A percentile compares a stretch with the other conserved stretches of the same genome.
These are phyloP conservation scores for Talaromyces sp. DNA, from an alignment of 2,329 filamentous ascomycete species.

Conservation along the genomic window DNA sequence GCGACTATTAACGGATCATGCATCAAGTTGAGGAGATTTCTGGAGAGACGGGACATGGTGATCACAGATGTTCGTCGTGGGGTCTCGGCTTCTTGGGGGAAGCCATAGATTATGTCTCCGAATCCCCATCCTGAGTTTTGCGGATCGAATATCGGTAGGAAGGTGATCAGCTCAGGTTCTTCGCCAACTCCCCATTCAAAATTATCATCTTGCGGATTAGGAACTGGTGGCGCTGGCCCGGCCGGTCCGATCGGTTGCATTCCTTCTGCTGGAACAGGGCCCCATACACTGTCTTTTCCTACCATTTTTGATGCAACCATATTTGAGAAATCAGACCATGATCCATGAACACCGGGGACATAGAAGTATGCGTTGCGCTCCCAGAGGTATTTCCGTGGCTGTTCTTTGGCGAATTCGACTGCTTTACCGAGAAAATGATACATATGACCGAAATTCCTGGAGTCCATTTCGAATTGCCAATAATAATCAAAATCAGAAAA, in stretches of 20 bases:
- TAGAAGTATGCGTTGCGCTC: slow-evolving; percentile 74
- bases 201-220: slow-evolving; percentile 56
- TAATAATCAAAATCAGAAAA: slow-evolving; percentile 63
- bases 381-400: slow-evolving; percentile 70
- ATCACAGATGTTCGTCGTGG: slow-evolving; percentile 70
- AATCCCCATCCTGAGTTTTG: slow-evolving; percentile 65
- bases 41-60: slow-evolving; percentile 58
- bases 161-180: slow-evolving; percentile 86
- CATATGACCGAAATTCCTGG: slow-evolving; percentile 56
- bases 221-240: slow-evolving; percentile 59
- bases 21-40: slow-evolving; percentile 68
- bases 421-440: slow-evolving; percentile 54
- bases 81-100: slow-evolving; percentile 43
- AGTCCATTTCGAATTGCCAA: slow-evolving; percentile 69
- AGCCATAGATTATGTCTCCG: slow-evolving; percentile 51
- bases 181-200: slow-evolving; percentile 78
- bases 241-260: slow-evolving; percentile 59
- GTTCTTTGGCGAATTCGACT: slow-evolving; percentile 60
- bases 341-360: slow-evolving; percentile 52
- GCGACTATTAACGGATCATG: slow-evolving; percentile 61
- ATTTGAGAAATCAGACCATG: slow-evolving; percentile 56
- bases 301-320: slow-evolving; percentile 47
- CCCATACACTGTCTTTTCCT: slow-evolving; percentile 60
- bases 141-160: slow-evolving; percentile 63
- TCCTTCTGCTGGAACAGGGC: slow-evolving; percentile 54